Conservation (phyloP, 768 basidiomycete genomes). For the Pilatotrama ljubarskyi region DNA sequence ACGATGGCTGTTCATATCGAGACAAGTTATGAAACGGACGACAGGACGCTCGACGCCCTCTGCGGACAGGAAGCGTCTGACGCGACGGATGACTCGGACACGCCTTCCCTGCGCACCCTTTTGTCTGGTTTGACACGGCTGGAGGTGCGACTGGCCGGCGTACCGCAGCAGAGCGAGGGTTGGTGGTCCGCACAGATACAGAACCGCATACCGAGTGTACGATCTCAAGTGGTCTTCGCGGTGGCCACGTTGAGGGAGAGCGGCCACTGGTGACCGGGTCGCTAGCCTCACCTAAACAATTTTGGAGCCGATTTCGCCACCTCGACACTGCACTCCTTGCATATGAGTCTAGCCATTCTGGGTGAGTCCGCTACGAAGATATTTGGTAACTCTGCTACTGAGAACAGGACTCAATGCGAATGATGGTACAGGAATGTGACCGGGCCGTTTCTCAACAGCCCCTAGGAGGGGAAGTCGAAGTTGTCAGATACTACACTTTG, state of each 20-base stretch:
- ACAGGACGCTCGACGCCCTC: neutral
- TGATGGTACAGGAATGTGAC: no score
- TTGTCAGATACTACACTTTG: no score
- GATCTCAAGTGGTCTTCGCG: neutral
- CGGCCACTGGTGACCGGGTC: neutral
- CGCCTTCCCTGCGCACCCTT: neutral
- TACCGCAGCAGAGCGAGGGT: neutral
- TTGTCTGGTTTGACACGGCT: neutral
- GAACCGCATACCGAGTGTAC: neutral
- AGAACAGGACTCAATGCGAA: no score
- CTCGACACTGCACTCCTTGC: no score
- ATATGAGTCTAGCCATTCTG: no score
- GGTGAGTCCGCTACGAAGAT: no score
- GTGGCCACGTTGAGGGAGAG: neutral
- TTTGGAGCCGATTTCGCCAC: no score
- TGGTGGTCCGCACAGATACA: neutral
- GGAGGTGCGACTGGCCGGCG: neutral
- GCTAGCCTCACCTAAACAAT: no score
- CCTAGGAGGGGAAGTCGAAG: no score
- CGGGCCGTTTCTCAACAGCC: no score
- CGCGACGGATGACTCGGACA: neutral
- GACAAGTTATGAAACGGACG: neutral
- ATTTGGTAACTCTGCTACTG: no score
- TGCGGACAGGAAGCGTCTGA: neutral
- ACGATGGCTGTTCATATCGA: neutral